These are phyloP conservation scores for Phialophora expanda DNA, from an alignment of 2,329 filamentous ascomycete species.

Conservation along the genomic window DNA sequence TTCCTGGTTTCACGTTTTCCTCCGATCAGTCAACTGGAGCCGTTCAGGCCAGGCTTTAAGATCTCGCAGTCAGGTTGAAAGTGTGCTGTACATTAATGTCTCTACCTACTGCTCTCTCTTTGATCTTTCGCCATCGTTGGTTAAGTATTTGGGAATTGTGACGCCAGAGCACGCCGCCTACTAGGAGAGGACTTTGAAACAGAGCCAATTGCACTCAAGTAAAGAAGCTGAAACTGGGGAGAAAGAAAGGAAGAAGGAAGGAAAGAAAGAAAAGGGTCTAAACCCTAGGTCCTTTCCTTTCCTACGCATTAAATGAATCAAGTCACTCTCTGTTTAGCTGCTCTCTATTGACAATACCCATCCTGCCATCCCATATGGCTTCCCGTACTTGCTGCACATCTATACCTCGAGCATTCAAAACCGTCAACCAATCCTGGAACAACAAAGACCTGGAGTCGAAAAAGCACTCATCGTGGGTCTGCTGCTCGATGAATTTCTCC, in stretches of 20 bases:
- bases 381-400: slow-evolving; percentile 50
- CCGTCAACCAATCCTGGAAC: slow-evolving; percentile 62
- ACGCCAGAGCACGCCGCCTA: neutral
- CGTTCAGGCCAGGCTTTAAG: slow-evolving; percentile 10
- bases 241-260: neutral
- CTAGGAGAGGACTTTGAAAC: neutral
- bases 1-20: slow-evolving; percentile 24
- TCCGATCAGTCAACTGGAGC: slow-evolving; percentile 10
- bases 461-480: slow-evolving; percentile 63
- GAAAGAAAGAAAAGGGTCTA: neutral
- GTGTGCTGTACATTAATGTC: neutral
- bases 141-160: neutral
- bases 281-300: neutral
- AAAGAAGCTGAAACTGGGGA: neutral
- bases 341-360: slow-evolving; percentile 23
- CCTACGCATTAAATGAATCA: neutral
- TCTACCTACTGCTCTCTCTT: neutral
- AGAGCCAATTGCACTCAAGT: neutral
- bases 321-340: neutral
- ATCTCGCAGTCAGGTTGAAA: neutral
- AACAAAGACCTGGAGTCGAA: slow-evolving; percentile 68
- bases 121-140: neutral
- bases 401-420: slow-evolving; percentile 61
- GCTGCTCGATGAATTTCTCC: slow-evolving; percentile 55
- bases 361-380: slow-evolving; percentile 30